phyloP scores from a whole-genome alignment of 192 early-diverging fungal species.

The Pecoramyces ruminantium region DNA sequence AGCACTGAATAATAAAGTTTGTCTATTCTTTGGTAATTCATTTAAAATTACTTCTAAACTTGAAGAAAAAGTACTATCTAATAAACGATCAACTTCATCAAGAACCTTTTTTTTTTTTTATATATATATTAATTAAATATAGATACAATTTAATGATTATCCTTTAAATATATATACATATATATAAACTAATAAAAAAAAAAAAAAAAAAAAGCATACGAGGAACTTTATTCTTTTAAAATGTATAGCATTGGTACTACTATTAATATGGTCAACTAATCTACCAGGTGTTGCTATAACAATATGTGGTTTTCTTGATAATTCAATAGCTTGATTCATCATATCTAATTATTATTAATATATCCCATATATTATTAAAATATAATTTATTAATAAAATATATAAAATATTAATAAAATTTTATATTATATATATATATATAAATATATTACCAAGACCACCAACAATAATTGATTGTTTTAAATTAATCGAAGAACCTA shows the following conservation, averaged over 20 bases:
- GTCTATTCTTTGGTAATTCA: constrained; percentile 59
- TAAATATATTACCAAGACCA: no score
- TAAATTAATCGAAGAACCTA: constrained; percentile 73
- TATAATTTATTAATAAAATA: no score
- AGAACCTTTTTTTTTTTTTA: constrained; percentile 24
- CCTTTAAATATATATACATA: no score
- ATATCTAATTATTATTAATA: constrained; percentile 62
- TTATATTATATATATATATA: no score
- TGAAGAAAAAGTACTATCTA: constrained; percentile 67
- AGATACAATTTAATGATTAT: no score
- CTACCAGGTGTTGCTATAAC: constrained; percentile 91
- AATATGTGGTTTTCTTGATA: constrained; percentile 70
- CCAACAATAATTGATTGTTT: constrained; percentile 80
- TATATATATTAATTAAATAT: neutral
- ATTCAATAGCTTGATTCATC: constrained; percentile 80
- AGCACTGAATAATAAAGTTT: constrained; percentile 90
- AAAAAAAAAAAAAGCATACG: constrained; percentile 17
- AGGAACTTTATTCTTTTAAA: constrained; percentile 62
- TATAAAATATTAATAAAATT: no score
- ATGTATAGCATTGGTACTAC: constrained; percentile 50
- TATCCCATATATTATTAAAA: no score
- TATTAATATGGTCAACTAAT: constrained; percentile 79
- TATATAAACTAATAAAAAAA: no score
- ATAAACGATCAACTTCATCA: constrained; percentile 88
- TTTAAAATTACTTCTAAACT: constrained; percentile 68